Base-by-base conservation (phyloP, 352 stramenopile genomes). In the Aphanomyces euteiches region DNA sequence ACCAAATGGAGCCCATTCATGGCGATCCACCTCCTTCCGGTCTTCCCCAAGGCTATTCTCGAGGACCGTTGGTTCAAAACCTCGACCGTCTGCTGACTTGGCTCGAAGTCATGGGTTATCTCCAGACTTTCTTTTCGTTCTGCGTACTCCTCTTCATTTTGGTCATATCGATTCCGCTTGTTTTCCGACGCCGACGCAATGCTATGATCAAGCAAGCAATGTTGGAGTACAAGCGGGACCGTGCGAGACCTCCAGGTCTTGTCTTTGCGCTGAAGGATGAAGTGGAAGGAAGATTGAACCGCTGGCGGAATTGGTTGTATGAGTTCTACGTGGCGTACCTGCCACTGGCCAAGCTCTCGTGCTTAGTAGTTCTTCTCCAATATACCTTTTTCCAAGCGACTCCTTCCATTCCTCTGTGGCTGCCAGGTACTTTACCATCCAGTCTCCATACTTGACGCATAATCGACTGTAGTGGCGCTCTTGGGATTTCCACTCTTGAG, bases 51-150 rank as follows among this genome's bases (percentile, higher is more conserved):
- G 28, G 28, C 28, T 28, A 28, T 28, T 28, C 28, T 28, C 28
- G 28, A 28, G 28, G 28, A 28, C 28, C 28, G 28, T 28, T 28
- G 6, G 19, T 36, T 28, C 38, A 56, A 17, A 56, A 56, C 38
- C 43, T 45, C 19, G n/a, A 39, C 10, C 17, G 19, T 12, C 59
- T 67, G 4, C 2, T 56, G 12, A 19, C 7, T 5, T 17, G 21
- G 7, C 41, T 56, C 36, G 6, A 37, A 13, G 6, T 67, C 43
- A 38, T 28, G 8, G 59, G 59, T 4, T 56, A 37, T 10, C 5
- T 67, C 38, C 59, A 67, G 43, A 50, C 48, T 17, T 67, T 67
- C 43, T 37, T 67, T 34, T 67, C 59, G 41, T 56, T 50, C 13
- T 48, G 39, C 10, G 59, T 67, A 10, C 38, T 67, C 6, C 21